phyloP scores from a whole-genome alignment of 78 protist species.

The Chrysochromulina parva region DNA sequence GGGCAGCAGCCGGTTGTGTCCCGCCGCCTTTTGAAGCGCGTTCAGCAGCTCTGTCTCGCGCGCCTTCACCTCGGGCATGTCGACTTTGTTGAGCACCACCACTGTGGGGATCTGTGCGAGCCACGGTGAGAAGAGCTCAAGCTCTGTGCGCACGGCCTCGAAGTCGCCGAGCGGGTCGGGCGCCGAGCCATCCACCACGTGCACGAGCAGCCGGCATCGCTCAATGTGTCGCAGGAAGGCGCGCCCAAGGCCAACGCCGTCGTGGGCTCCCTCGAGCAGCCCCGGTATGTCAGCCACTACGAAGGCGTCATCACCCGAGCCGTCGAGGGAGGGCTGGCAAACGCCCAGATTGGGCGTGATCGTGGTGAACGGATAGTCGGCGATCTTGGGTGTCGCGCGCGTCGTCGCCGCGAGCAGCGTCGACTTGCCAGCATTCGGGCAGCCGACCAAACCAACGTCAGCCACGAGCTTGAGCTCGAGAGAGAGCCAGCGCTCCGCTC shows the following conservation, averaged over 20 bases:
- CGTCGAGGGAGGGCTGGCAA: not conserved
- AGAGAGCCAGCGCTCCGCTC: slow-evolving; percentile 51
- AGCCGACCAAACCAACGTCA: slow-evolving; percentile 77
- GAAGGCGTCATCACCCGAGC: too few species aligned
- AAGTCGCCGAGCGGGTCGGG: not conserved
- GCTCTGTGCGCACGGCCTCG: slow-evolving; percentile 5
- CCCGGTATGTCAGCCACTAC: slow-evolving; percentile 77
- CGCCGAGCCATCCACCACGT: slow-evolving; percentile 47
- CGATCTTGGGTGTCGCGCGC: slow-evolving; percentile 68
- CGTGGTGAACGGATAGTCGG: slow-evolving; percentile 73
- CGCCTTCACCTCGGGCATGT: not conserved
- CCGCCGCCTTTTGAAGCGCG: not conserved
- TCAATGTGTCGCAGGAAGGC: slow-evolving; percentile 73
- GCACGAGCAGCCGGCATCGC: slow-evolving; percentile 57
- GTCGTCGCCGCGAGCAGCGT: slow-evolving; percentile 60
- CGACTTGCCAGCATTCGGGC: slow-evolving; percentile 80
- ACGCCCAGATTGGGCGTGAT: slow-evolving; percentile 75
- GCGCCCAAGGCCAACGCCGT: slow-evolving; percentile 69
- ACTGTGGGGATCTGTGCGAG: not conserved
- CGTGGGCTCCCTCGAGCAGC: slow-evolving; percentile 75
- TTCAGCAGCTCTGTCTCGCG: not conserved
- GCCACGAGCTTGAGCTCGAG: slow-evolving; percentile 66
- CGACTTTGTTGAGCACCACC: not conserved
- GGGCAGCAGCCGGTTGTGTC: not conserved
- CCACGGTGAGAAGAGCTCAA: not conserved